Evolutionary conservation across 1,284 basidiomycete genomes (phyloP), one percentile per base, ranked within the genome.

Genomic region (Fomitopsis pinicola): DNA sequence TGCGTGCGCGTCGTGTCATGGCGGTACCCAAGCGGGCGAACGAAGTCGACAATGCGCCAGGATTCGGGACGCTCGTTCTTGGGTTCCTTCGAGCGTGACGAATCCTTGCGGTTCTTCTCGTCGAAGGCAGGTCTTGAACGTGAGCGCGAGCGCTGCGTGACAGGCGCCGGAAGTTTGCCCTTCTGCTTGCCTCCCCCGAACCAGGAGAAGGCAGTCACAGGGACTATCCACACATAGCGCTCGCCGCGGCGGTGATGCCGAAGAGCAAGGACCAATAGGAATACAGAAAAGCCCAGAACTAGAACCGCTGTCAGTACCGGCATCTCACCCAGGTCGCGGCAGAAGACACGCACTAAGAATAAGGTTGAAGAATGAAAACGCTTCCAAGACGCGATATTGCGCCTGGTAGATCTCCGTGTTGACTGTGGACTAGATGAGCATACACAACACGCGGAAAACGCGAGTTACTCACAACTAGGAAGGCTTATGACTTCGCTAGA

Each of bases 361-460:
- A 59, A 87, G 84, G 69, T 92, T 92, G 72, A 92, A 84, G 60
- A 92, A 75, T 14, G 91, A 84, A 73, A 92, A 92, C 19, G 86
- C 83, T 74, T 87, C 88, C 57, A 92, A 76, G 30, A 91, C 90
- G 42, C 86, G 83, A 71, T 92, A 92, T 78, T 92, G 91, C 28
- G 91, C 89, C 65, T 91, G 91, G 71, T 88, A 92, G 71, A 78
- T 88, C 76, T 76, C 89, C 75, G 78, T 91, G 74, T 81, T 87
- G 70, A 84, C 83, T 85, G 63, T 22, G 36, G 60, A 52, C 42
- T 22, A 48, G 46, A 19, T 19, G 53, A 26, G 56, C 5, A 36
- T 28, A 42, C 22, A 63, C 36, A 48, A 30, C 44, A 30, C 42
- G n/a, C 40, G 5, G 12, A 55, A 50, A 30, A 50, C 42, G 59